A percentile compares a stretch with the other conserved stretches of the same genome.
phyloP scores from a whole-genome alignment of 2,329 filamentous ascomycete species.

The Fusarium caatingaense region DNA sequence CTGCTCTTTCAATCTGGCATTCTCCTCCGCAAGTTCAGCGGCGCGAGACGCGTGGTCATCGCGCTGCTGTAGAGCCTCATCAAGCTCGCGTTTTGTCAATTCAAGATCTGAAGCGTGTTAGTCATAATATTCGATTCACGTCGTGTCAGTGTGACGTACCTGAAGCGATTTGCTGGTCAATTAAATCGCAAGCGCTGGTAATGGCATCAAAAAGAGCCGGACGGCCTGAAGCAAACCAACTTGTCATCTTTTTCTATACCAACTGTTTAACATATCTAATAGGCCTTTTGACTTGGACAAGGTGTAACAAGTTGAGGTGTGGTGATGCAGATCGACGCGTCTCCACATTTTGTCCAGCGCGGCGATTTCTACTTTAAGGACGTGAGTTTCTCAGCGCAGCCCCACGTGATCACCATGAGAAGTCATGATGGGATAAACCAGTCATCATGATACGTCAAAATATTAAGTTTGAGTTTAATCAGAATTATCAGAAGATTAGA shows the following conservation, averaged over 20 bases:
- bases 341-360: constrained; percentile 39
- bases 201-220: constrained; percentile 56
- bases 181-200: constrained; percentile 53
- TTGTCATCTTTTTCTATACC: constrained; percentile 50
- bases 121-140: background rate
- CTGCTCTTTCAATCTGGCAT: constrained; percentile 33
- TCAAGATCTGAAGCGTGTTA: constrained; percentile 50
- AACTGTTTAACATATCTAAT: constrained; percentile 20
- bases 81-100: constrained; percentile 56
- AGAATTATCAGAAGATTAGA: no score
- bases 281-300: constrained; percentile 6
- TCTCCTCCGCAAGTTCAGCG: constrained; percentile 32
- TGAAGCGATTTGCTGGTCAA: constrained; percentile 53
- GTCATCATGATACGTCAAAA: background rate
- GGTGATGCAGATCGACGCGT: constrained; percentile 41
- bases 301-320: constrained; percentile 9
- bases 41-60: constrained; percentile 25
- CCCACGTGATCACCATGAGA: constrained; percentile 24
- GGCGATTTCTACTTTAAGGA: constrained; percentile 21
- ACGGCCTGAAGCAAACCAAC: constrained; percentile 55
- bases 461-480: background rate
- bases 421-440: background rate
- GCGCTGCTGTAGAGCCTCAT: constrained; percentile 33
- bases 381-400: background rate
- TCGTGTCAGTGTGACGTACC: constrained; percentile 46